Evolutionary conservation across 2,329 filamentous ascomycete genomes (phyloP), one percentile per base, ranked within the genome.

Genomic region (Fusarium sp.): DNA sequence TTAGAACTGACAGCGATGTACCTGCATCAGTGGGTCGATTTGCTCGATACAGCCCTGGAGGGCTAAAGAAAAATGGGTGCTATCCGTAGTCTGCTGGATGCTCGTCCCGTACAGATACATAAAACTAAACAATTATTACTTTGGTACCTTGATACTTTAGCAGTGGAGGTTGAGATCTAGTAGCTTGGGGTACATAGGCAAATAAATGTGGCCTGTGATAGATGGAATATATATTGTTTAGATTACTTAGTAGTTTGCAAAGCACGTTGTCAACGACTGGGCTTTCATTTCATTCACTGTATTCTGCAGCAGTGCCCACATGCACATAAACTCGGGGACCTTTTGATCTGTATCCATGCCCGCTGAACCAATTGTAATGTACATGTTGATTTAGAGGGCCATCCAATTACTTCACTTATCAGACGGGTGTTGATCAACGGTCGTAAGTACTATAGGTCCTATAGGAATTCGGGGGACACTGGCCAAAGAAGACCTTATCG

Each of bases 21-120:
- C 68, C 68, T 71, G 68, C 68, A 71, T 71, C 59, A 59, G 59
- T 71, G 64, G 68, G 68, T 49, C 59, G 32, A 55, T 56, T 48
- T 54, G 30, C 49, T 53, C 54, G 30, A 47, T 41, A 49, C 32
- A 68, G 32, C 49, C 32, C 49, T 27, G 32, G 9, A 27, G 32
- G 64, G 63, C 54, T 67, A 67, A 67, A 27, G 43, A 34, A 51
- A 63, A 14, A 49, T n/a, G 18, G 10, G 34, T 37, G 34, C 18
- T 28, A 28, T 28, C 27, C 27, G 27, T 37, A 37, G 32, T 37
- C 59, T 34, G 16, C 50, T 14, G 16, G 14, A 43, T 59, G 32
- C 46, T 49, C 20, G 40, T 46, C n/a, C 18, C 18, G 46, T n/a
- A 42, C 45, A 50, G 28, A 49, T 16, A 27, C 37, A 51, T 51